Evolutionary conservation across 257 asterid species (phyloP).

Genomic region (Vinca minor): DNA sequence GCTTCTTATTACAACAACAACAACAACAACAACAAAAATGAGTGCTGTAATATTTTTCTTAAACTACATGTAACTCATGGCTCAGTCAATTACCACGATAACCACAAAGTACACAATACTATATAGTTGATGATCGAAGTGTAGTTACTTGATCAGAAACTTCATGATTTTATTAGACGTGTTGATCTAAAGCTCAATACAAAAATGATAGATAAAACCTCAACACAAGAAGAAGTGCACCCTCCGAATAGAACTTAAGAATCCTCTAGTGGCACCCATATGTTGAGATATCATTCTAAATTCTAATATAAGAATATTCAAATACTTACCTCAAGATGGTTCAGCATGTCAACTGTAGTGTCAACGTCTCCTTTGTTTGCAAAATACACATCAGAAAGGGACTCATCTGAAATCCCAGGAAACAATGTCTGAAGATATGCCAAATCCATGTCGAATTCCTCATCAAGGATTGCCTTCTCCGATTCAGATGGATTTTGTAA

Average conservation of each 20-base stretch:
- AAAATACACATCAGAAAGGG: slow-evolving; percentile 57
- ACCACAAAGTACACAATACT: not conserved
- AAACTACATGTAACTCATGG: not conserved
- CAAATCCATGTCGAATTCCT: slow-evolving; percentile 55
- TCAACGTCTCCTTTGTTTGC: slow-evolving; percentile 61
- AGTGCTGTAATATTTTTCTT: not conserved
- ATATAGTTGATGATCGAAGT: not conserved
- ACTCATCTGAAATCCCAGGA: slow-evolving; percentile 71
- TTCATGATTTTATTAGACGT: not conserved
- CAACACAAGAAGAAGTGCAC: not conserved
- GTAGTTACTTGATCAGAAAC: not conserved
- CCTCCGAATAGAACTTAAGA: not conserved
- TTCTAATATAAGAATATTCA: not conserved
- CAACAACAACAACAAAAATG: too few species aligned
- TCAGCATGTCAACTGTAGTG: slow-evolving; percentile 65
- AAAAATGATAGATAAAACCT: not conserved
- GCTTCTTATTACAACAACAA: not conserved
- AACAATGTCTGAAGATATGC: slow-evolving; percentile 58
- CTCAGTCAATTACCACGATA: not conserved
- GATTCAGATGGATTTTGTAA: slow-evolving; percentile 32
- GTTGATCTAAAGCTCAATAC: not conserved
- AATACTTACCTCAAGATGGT: slow-evolving; percentile 60
- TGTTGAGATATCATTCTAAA: slow-evolving; percentile 1
- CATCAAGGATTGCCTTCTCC: slow-evolving; percentile 34
- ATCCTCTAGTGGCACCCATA: not conserved